Percentiles rank a stretch among this genome's conserved stretches.
Conservation (phyloP, 2,329 filamentous ascomycete species). For the Penicillium sp. region DNA sequence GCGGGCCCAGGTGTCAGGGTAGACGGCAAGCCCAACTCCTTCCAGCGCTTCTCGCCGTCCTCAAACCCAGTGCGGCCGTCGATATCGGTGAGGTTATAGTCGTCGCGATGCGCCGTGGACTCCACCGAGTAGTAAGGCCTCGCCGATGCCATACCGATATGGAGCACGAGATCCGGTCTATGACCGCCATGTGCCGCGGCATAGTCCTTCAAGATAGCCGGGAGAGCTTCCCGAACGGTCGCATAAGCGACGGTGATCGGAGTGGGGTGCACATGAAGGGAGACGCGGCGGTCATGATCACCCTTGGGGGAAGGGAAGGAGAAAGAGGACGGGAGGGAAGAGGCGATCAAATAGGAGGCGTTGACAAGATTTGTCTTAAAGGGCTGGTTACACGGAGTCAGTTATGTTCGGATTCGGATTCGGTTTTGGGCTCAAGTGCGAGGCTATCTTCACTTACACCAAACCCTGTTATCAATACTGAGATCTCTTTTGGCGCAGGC, state of each 20-base stretch:
- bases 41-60: constrained; percentile 50
- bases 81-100: constrained; percentile 67
- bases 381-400: constrained; percentile 49
- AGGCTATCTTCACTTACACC: constrained; percentile 29
- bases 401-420: background rate
- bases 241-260: constrained; percentile 68
- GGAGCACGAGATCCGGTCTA: constrained; percentile 62
- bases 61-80: constrained; percentile 48
- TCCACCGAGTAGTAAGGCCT: constrained; percentile 66
- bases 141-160: constrained; percentile 72
- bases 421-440: constrained; percentile 3
- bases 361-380: constrained; percentile 71
- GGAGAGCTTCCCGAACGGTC: constrained; percentile 59
- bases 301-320: constrained; percentile 44
- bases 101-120: constrained; percentile 63
- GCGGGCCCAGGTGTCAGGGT: constrained; percentile 51
- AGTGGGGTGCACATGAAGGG: constrained; percentile 53
- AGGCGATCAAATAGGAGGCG: constrained; percentile 74
- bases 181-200: constrained; percentile 34
- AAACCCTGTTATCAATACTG: constrained; percentile 36
- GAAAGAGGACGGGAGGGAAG: constrained; percentile 60
- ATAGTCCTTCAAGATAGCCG: constrained; percentile 54
- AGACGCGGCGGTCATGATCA: constrained; percentile 28
- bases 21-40: constrained; percentile 45
- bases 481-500: constrained; percentile 26